Evolutionary conservation across 2,329 filamentous ascomycete genomes (phyloP).

Genomic region (Diaporthe humulicola): DNA sequence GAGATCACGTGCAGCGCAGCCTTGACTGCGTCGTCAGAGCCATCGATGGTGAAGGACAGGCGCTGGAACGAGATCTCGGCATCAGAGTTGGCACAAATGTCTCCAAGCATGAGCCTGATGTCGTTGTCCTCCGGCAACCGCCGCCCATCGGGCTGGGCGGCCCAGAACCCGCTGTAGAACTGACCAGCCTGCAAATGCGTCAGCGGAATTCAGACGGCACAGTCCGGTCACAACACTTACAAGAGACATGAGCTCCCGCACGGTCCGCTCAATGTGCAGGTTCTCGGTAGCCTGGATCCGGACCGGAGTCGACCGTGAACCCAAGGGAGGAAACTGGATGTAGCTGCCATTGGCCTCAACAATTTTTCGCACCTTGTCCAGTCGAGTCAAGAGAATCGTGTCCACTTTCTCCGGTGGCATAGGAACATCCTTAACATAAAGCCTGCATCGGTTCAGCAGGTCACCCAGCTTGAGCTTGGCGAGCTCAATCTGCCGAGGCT

Average conservation of each 20-base stretch:
- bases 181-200: conserved; percentile 79
- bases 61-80: conserved; percentile 96
- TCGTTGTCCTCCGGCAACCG: conserved; percentile 76
- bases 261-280: conserved; percentile 92
- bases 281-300: conserved; percentile 95
- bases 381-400: conserved; percentile 87
- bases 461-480: conserved; percentile 95
- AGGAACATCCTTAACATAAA: conserved; percentile 91
- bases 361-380: conserved; percentile 98
- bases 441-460: conserved; percentile 82
- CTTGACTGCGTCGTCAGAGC: conserved; percentile 96
- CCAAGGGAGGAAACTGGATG: conserved; percentile 90
- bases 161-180: conserved; percentile 98
- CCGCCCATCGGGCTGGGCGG: conserved; percentile 80
- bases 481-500: conserved; percentile 83
- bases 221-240: conserved; percentile 63
- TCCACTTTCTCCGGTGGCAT: conserved; percentile 95
- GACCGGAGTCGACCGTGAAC: conserved; percentile 85
- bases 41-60: conserved; percentile 92
- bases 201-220: conserved; percentile 41
- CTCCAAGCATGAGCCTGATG: conserved; percentile 89
- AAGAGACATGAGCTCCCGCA: conserved; percentile 94
- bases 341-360: conserved; percentile 97
- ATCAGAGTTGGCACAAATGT: conserved; percentile 96
- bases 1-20: conserved; percentile 94